Conservation (phyloP, 225 moss, liverwort and hornwort species). For the Takakia lepidozioides region DNA sequence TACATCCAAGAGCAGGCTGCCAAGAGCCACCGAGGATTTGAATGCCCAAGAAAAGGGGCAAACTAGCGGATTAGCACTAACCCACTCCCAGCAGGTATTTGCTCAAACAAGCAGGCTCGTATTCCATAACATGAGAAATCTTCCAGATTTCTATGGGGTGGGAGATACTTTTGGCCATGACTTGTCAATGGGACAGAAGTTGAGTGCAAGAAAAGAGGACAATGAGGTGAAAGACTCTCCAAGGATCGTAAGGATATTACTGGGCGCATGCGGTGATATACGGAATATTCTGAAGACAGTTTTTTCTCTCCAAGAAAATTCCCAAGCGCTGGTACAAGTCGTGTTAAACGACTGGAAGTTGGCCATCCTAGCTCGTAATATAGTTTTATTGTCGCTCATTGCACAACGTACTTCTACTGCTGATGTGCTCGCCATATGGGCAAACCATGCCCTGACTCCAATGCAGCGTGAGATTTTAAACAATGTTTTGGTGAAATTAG, state of each 20-base stretch:
- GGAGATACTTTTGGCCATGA: constrained; percentile 7
- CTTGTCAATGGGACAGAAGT: constrained; percentile 3
- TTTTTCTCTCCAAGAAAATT: not conserved
- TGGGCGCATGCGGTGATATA: constrained; percentile 11
- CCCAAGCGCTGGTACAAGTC: not conserved
- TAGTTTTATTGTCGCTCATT: constrained; percentile 5
- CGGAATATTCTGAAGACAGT: constrained; percentile 12
- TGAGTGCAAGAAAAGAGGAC: not conserved
- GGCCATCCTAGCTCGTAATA: constrained; percentile 4
- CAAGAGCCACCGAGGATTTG: not conserved
- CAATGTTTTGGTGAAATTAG: not conserved
- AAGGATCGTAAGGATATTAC: constrained; percentile 1
- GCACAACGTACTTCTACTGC: not conserved
- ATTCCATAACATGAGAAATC: not conserved
- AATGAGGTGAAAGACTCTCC: not conserved
- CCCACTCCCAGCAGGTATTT: not conserved
- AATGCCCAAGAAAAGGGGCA: not conserved
- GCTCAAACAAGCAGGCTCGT: constrained; percentile 1
- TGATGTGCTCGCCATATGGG: constrained; percentile 7
- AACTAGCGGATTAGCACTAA: no score
- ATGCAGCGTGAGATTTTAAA: constrained; percentile 2
- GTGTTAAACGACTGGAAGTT: not conserved
- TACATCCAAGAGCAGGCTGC: not conserved
- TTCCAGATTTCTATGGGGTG: constrained; percentile 3
- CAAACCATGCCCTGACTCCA: constrained; percentile 7